Evolutionary conservation across 768 basidiomycete species (phyloP), one percentile per base, ranked within the genome.

Genomic region (Tephrocybe sp.): DNA sequence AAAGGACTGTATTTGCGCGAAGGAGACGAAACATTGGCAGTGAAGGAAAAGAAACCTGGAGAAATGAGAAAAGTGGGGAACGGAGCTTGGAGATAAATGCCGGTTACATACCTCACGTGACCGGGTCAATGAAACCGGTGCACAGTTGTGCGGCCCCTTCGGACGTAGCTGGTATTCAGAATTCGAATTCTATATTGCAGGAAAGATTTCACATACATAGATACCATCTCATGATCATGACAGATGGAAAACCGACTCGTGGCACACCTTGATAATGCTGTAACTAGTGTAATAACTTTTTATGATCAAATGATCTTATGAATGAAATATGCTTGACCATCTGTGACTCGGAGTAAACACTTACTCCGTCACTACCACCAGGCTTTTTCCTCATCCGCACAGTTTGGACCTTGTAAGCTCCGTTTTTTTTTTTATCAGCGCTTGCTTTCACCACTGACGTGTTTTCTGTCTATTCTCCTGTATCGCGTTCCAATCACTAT

Each of bases 361-460:
- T 79, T 77, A 64, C 68, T 71, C 76, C 71, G 65, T 68, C 65
- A 76, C 78, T 72, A 77, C 73, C 73, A 77, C 72, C 73, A 68
- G 58, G 62, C 62, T 62, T 60, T 60, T 65, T 57, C 55, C 52
- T 59, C 45, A 60, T 60, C 52, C 55, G 39, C 48, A 59, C 56
- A 55, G 62, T 51, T n/a, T 56, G 61, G 60, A 63, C 62, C 58
- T 65, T 59, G 72, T 74, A 66, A 68, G 72, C 36, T 32, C 33
- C 44, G 38, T 57, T 54, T 34, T 26, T 48, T 57, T 54, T 34
- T 26, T 48, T 26, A 40, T 45, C 31, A 39, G 31, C 23, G 5
- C 39, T 30, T 31, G 38, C 50, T 38, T 19, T 26, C 12, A 13
- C 38, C 36, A 47, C 63, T 68, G 55, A 65, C 55, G 20, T 44